These are phyloP conservation scores for Hanseniaspora jakobsenii DNA, from an alignment of 805 yeast species.

Conservation along the genomic window DNA sequence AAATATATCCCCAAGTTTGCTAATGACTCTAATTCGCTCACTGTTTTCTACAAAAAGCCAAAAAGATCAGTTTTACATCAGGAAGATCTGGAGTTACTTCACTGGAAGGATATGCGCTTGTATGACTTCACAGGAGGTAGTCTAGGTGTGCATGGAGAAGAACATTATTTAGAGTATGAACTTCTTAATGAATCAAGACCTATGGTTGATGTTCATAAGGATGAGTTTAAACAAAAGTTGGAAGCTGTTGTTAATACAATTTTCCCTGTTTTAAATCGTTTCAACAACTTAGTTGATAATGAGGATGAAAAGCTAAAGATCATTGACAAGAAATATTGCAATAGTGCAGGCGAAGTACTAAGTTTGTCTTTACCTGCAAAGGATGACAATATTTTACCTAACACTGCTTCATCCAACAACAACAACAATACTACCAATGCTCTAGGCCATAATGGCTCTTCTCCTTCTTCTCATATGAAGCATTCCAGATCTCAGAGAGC, in stretches of 20 bases:
- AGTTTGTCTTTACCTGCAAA: background rate
- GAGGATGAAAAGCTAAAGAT: constrained; percentile 4
- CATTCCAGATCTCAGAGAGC: constrained; percentile 1
- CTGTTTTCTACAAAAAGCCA: constrained; percentile 30
- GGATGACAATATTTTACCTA: background rate
- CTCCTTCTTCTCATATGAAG: constrained; percentile 6
- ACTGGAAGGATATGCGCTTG: constrained; percentile 41
- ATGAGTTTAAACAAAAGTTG: constrained; percentile 6
- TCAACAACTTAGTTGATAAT: background rate
- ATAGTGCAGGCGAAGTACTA: background rate
- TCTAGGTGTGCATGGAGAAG: background rate
- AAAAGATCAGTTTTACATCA: constrained; percentile 42
- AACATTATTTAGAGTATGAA: constrained; percentile 8
- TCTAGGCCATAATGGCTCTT: background rate
- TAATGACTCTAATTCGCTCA: no score
- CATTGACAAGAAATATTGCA: constrained; percentile 4
- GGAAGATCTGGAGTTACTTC: constrained; percentile 58
- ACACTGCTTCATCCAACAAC: background rate
- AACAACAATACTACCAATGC: background rate
- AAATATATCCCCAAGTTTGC: constrained; percentile 3
- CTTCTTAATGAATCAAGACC: constrained; percentile 10
- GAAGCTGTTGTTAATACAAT: constrained; percentile 11
- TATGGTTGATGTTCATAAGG: constrained; percentile 7
- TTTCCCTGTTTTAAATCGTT: constrained; percentile 5
- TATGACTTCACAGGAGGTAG: constrained; percentile 47